A percentile compares a stretch with the other conserved stretches of the same genome.
Conservation (phyloP, 2,329 filamentous ascomycete genomes). For the Waltergamsia citrina region DNA sequence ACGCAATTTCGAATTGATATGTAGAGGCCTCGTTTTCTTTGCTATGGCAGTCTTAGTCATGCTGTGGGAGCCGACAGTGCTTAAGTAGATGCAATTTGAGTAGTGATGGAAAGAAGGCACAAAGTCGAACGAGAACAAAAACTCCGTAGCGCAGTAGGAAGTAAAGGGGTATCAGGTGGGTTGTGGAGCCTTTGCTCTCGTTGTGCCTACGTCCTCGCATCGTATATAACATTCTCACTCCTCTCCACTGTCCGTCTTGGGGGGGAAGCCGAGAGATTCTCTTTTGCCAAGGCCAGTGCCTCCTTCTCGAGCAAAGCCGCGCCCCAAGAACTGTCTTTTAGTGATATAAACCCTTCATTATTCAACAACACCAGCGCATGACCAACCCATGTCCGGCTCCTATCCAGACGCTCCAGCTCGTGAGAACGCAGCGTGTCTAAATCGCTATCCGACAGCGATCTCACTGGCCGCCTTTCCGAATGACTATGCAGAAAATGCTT, state of each 20-base stretch:
- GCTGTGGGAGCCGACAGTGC: too few relatives aligned
- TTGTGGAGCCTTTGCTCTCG: too few relatives aligned
- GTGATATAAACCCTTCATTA: constrained; percentile 1
- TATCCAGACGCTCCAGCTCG: neutral
- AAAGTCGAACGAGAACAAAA: too few relatives aligned
- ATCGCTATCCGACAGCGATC: neutral
- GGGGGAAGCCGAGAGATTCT: neutral
- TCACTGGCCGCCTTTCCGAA: neutral
- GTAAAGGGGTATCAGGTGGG: too few relatives aligned
- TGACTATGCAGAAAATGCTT: constrained; percentile 2
- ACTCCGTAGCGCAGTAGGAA: too few relatives aligned
- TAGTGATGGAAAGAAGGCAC: too few relatives aligned
- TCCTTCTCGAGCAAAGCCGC: constrained; percentile 1
- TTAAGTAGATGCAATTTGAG: too few relatives aligned
- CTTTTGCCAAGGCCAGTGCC: constrained; percentile 1
- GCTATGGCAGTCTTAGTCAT: too few relatives aligned
- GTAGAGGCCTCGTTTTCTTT: too few relatives aligned
- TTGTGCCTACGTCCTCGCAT: too few relatives aligned
- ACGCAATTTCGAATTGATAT: too few relatives aligned
- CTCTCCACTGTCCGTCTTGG: neutral
- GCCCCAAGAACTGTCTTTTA: neutral
- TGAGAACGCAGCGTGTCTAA: too few relatives aligned
- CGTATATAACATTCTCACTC: constrained; percentile 1
- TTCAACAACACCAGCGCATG: constrained; percentile 3
- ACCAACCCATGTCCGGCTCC: constrained; percentile 2